Base-by-base conservation (phyloP, 352 stramenopile species). In the Phytophthora sp. region DNA sequence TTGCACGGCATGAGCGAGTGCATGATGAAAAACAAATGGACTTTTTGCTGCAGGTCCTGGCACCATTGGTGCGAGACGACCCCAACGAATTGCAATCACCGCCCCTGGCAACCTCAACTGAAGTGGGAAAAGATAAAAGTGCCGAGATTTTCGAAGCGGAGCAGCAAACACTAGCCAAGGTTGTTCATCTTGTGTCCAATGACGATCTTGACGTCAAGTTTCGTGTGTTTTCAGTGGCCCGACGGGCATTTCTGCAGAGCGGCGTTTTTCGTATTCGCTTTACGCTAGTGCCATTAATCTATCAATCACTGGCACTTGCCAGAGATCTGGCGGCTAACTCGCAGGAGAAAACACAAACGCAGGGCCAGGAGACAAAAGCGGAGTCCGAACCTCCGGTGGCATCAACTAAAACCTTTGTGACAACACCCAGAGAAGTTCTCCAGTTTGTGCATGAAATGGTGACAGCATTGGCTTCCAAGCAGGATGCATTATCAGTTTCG, bases 381-480 rank as follows among this genome's bases (percentile, higher is more conserved):
- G 61, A 54, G 32, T 53, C 46, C 31, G 28, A 51, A 26, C 32
- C 2, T 6, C 5, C 20, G 26, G n/a, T n/a, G n/a, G 38, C 0
- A 23, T 43, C 55, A 18, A 17, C 20, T 2, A 28, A 66, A 42
- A 51, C 17, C 21, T 50, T 70, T 27, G 51, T 49, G 31, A 84
- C 82, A 17, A 93, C 84, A 2, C 91, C 91, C 28, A 84, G 96
- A 15, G 98, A 99, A 77, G 89, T 99, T 10, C 96, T 99, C 31
- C 93, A 99, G 37, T 99, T 99, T 64, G 82, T 99, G 4, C 97
- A 99, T 79, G 95, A 99, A 74, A 98, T 97, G 46, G 92, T 99
- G 44, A 98, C 95, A 6, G 91, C 89, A 2, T 64, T 99, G 41
- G 87, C 84, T 6, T 92, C 84, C 11, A 91, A 92, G 60, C 55